Percentiles rank a stretch among this genome's conserved stretches.
phyloP scores from a whole-genome alignment of 768 basidiomycete genomes.

The Heimioporus sp. region DNA sequence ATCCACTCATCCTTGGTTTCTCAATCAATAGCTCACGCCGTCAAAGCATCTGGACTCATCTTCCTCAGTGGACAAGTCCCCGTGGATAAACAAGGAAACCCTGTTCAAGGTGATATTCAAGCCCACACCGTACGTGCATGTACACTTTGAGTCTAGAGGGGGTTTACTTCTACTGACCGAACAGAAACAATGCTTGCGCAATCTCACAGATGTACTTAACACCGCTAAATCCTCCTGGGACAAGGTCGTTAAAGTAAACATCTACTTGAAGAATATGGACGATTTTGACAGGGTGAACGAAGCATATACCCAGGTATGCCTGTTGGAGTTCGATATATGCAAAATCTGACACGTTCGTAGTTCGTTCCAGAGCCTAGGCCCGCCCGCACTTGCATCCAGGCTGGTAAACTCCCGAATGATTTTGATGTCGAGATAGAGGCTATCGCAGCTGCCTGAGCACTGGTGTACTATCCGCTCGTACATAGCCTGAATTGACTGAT shows the following conservation, averaged over 20 bases:
- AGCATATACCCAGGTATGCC: slow-evolving; percentile 49
- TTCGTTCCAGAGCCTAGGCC: slow-evolving; percentile 60
- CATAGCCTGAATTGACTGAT: neutral
- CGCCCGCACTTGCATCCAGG: slow-evolving; percentile 74
- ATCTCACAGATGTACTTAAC: slow-evolving; percentile 51
- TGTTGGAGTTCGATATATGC: neutral
- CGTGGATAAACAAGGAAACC: slow-evolving; percentile 42
- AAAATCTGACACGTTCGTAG: slow-evolving; percentile 22
- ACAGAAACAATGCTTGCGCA: slow-evolving; percentile 56
- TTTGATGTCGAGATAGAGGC: slow-evolving; percentile 75
- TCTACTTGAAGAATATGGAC: slow-evolving; percentile 61
- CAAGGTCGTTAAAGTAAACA: slow-evolving; percentile 55
- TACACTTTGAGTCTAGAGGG: neutral
- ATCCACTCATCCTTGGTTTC: neutral
- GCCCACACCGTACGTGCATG: slow-evolving; percentile 52
- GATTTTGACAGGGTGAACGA: slow-evolving; percentile 57
- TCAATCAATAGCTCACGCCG: slow-evolving; percentile 46
- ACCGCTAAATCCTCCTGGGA: slow-evolving; percentile 60
- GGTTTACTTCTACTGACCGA: neutral
- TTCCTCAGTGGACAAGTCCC: slow-evolving; percentile 64
- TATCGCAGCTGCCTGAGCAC: slow-evolving; percentile 42
- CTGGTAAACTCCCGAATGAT: slow-evolving; percentile 62
- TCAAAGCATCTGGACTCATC: slow-evolving; percentile 55
- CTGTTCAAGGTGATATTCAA: slow-evolving; percentile 55
- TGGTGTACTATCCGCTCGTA: neutral